Conservation (phyloP, 805 yeast species). For the Zygoascus ofunaensis region DNA sequence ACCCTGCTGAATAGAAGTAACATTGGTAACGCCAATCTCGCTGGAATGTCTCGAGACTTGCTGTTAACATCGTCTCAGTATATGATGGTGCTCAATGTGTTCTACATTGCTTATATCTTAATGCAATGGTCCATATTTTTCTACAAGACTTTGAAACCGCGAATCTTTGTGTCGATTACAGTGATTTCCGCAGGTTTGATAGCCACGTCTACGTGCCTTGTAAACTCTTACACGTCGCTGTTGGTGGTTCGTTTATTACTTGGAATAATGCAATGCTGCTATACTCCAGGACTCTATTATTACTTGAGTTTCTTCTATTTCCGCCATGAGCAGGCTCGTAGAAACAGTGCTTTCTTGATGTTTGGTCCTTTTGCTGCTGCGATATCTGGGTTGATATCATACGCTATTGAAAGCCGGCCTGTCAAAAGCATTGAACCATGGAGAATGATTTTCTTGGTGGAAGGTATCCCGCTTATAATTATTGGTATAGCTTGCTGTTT, state of each 20-base stretch:
- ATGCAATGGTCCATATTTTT: constrained; percentile 32
- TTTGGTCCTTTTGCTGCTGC: constrained; percentile 42
- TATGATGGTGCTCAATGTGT: constrained; percentile 36
- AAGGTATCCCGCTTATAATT: constrained; percentile 37
- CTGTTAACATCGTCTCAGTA: constrained; percentile 34
- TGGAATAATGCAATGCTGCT: constrained; percentile 30
- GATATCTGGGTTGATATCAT: constrained; percentile 47
- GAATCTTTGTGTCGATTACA: constrained; percentile 9
- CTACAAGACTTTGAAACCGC: constrained; percentile 11
- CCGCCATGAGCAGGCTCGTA: constrained; percentile 22
- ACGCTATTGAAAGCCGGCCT: constrained; percentile 32
- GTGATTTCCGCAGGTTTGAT: constrained; percentile 12
- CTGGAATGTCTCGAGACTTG: constrained; percentile 39
- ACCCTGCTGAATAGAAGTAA: constrained; percentile 43
- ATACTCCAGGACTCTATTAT: constrained; percentile 26
- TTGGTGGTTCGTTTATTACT: constrained; percentile 35
- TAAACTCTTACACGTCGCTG: constrained; percentile 34
- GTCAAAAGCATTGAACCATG: constrained; percentile 30
- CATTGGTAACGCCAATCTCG: constrained; percentile 45
- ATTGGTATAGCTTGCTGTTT: constrained; percentile 28
- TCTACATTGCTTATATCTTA: constrained; percentile 41
- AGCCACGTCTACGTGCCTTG: constrained; percentile 38
- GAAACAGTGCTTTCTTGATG: constrained; percentile 24
- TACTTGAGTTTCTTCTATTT: constrained; percentile 27
- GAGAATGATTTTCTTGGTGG: constrained; percentile 40